Conservation (phyloP, 306 rosid species). For the Delonix regia region DNA sequence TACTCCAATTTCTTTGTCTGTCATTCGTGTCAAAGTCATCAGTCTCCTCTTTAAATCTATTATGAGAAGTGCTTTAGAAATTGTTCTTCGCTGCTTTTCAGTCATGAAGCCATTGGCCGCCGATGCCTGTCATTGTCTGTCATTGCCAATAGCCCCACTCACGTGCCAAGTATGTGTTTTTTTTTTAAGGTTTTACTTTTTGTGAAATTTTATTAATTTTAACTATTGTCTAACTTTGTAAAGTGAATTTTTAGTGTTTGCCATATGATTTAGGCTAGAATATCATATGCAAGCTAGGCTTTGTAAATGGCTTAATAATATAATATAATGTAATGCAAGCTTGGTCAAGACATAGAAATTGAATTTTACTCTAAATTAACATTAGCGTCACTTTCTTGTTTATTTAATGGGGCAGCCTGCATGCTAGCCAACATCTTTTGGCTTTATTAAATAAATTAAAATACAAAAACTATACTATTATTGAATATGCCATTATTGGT, state of each 20-base stretch:
- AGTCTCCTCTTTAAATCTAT: no score
- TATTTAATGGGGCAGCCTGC: conserved; percentile 30
- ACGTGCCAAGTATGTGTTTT: no score
- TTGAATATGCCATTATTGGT: conserved; percentile 18
- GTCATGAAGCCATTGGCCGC: no score
- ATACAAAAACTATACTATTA: neutral
- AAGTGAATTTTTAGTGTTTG: neutral
- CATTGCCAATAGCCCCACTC: no score
- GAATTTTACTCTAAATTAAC: neutral
- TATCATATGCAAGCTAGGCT: neutral
- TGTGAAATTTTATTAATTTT: no score
- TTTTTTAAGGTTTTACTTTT: neutral
- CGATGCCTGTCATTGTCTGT: no score
- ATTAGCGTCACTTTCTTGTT: conserved; percentile 19
- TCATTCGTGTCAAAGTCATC: no score
- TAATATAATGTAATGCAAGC: neutral
- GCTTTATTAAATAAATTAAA: neutral
- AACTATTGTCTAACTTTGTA: neutral
- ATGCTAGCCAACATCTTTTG: conserved; percentile 25
- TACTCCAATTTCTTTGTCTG: no score
- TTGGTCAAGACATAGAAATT: neutral
- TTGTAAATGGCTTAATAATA: conserved; percentile 9
- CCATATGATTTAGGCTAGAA: neutral
- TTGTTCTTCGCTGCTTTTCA: no score
- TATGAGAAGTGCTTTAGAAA: no score